Conservation (phyloP, 2,329 filamentous ascomycete genomes). For the Epichloe bromicola region DNA sequence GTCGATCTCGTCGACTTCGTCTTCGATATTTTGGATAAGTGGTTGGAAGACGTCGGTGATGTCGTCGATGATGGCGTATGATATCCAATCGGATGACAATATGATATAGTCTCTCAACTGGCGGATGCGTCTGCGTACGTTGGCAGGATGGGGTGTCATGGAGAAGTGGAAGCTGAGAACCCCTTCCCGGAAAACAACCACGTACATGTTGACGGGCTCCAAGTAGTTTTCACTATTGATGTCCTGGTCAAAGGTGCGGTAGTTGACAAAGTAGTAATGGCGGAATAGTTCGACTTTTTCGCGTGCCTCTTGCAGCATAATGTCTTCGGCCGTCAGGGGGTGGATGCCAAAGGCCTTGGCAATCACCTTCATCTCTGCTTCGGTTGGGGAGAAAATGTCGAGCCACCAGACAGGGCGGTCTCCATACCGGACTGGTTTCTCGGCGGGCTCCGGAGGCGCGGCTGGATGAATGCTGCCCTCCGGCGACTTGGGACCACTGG, state of each 20-base stretch:
- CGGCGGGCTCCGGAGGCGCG: slow-evolving; percentile 10
- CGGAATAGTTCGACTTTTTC: slow-evolving; percentile 97
- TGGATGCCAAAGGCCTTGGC: slow-evolving; percentile 92
- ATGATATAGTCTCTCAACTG: slow-evolving; percentile 91
- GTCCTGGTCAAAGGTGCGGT: slow-evolving; percentile 95
- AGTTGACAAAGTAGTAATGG: slow-evolving; percentile 98
- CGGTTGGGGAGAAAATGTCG: slow-evolving; percentile 80
- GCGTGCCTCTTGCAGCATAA: slow-evolving; percentile 91
- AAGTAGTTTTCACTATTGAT: slow-evolving; percentile 78
- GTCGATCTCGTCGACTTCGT: slow-evolving; percentile 95
- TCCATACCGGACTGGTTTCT: slow-evolving; percentile 48
- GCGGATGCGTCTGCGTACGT: slow-evolving; percentile 83
- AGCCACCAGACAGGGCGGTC: slow-evolving; percentile 94
- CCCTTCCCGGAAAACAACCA: slow-evolving; percentile 91
- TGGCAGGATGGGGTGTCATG: slow-evolving; percentile 90
- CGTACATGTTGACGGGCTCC: slow-evolving; percentile 94
- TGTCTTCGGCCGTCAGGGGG: slow-evolving; percentile 92
- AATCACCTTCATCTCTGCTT: slow-evolving; percentile 89
- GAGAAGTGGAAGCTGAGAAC: slow-evolving; percentile 95
- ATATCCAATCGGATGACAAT: slow-evolving; percentile 92
- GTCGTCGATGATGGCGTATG: slow-evolving; percentile 94
- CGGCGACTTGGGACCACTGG: slow-evolving; percentile 29
- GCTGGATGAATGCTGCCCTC: slow-evolving; percentile 11
- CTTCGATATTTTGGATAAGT: slow-evolving; percentile 82
- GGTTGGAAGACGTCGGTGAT: slow-evolving; percentile 95